Percentiles rank a stretch among this genome's conserved stretches.
phyloP scores from a whole-genome alignment of 2,329 filamentous ascomycete species.

The Beauveria caledonica region DNA sequence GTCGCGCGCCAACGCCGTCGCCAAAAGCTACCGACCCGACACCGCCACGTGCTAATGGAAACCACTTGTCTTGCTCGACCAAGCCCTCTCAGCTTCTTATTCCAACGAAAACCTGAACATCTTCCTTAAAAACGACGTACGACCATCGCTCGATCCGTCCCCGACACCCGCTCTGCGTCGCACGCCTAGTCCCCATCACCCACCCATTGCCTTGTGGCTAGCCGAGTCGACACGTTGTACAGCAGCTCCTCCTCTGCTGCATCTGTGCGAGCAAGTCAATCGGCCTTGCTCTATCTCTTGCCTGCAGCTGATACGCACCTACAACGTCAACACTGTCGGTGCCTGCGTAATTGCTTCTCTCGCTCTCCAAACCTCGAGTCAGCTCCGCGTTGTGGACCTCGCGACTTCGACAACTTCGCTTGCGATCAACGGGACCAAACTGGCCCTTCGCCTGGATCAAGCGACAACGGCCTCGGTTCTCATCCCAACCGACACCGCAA shows the following conservation, averaged over 20 bases:
- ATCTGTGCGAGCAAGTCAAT: background rate
- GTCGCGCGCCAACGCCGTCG: background rate
- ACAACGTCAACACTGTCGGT: background rate
- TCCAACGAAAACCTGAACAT: background rate
- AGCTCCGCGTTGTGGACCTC: background rate
- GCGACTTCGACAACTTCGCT: background rate
- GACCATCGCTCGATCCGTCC: background rate
- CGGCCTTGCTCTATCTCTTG: background rate
- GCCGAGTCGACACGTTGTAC: conserved; percentile 2
- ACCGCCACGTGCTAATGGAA: conserved; percentile 2
- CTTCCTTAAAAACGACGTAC: background rate
- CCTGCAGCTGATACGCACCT: background rate
- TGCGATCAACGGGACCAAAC: background rate
- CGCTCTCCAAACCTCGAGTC: background rate
- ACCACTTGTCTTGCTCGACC: background rate
- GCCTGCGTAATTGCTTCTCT: background rate
- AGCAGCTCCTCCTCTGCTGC: background rate
- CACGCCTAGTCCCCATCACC: background rate
- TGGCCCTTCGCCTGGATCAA: background rate
- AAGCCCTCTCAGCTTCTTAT: background rate
- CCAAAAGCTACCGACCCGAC: background rate
- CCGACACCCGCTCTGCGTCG: background rate
- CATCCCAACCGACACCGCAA: background rate
- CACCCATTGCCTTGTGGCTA: background rate
- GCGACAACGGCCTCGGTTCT: background rate